phyloP scores from a whole-genome alignment of 2,329 filamentous ascomycete genomes.

The Xylariaceae sp. region DNA sequence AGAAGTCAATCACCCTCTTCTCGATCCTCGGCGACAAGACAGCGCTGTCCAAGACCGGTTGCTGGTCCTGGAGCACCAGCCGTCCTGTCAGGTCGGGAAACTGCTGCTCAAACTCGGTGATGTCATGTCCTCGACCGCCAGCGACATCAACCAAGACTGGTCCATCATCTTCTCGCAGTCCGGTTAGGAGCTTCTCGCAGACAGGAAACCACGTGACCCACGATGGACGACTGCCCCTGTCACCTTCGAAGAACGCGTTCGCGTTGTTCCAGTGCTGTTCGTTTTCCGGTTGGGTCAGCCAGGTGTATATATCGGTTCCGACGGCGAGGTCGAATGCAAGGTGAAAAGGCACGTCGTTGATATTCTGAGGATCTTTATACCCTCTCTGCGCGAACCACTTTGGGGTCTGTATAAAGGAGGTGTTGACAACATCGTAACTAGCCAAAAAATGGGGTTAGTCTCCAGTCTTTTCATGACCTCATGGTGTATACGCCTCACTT shows the following conservation, averaged over 20 bases:
- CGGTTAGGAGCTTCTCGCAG: constrained; percentile 12
- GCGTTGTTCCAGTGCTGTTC: constrained; percentile 15
- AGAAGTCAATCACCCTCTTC: constrained; percentile 12
- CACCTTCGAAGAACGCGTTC: constrained; percentile 16
- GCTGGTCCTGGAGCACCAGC: constrained; percentile 14
- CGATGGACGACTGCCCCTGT: constrained; percentile 15
- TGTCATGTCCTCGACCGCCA: constrained; percentile 16
- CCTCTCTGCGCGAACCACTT: constrained; percentile 9
- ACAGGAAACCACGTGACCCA: constrained; percentile 17
- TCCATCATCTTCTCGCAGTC: constrained; percentile 3
- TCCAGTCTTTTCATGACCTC: too few species aligned
- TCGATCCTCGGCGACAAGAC: constrained; percentile 5
- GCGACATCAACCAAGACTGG: constrained; percentile 15
- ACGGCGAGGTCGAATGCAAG: not conserved
- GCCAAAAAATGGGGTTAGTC: not conserved
- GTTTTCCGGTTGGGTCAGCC: constrained; percentile 13
- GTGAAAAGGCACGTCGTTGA: not conserved
- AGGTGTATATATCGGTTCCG: constrained; percentile 6
- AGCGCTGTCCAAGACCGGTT: constrained; percentile 12
- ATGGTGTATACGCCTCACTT: too few species aligned
- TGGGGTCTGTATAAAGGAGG: constrained; percentile 1
- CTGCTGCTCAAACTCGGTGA: constrained; percentile 12
- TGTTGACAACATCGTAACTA: constrained; percentile 12
- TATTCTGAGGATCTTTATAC: constrained; percentile 8
- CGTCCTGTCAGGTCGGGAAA: constrained; percentile 11